phyloP scores from a whole-genome alignment of 2,329 filamentous ascomycete genomes.

The Cladosporium sp. region DNA sequence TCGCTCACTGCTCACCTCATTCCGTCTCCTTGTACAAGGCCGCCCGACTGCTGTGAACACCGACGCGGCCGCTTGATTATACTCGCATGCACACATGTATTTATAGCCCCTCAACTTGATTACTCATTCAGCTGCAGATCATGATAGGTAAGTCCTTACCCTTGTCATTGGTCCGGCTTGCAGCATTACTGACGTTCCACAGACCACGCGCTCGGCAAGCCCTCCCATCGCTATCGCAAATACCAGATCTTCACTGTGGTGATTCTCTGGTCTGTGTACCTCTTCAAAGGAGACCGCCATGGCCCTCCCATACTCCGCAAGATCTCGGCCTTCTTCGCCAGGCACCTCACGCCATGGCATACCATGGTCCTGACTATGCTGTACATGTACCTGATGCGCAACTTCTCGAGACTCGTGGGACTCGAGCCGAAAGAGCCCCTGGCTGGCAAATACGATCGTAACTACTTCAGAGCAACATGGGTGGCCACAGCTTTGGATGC shows the following conservation, averaged over 20 bases:
- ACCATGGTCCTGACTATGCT: constrained; percentile 81
- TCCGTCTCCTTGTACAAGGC: background rate
- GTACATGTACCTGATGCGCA: constrained; percentile 84
- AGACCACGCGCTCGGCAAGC: constrained; percentile 89
- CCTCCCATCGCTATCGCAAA: constrained; percentile 85
- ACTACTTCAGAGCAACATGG: constrained; percentile 96
- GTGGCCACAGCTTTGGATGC: constrained; percentile 90
- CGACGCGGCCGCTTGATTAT: background rate
- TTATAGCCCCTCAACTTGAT: background rate
- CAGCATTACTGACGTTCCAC: constrained; percentile 1
- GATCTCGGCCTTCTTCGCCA: constrained; percentile 67
- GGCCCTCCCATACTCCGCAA: constrained; percentile 73
- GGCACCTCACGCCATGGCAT: constrained; percentile 80
- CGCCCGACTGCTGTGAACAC: background rate
- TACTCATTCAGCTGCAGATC: background rate
- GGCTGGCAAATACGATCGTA: constrained; percentile 85
- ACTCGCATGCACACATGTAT: constrained; percentile 6
- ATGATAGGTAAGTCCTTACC: constrained; percentile 10
- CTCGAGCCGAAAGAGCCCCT: constrained; percentile 90
- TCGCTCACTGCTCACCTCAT: background rate
- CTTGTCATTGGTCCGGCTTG: background rate
- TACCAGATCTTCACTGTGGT: constrained; percentile 89
- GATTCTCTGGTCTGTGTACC: constrained; percentile 83
- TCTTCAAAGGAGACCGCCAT: constrained; percentile 78
- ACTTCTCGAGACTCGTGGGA: constrained; percentile 88